Conservation (phyloP, 495 filamentous ascomycete species). For the Podospora bellae-mahoneyi region DNA sequence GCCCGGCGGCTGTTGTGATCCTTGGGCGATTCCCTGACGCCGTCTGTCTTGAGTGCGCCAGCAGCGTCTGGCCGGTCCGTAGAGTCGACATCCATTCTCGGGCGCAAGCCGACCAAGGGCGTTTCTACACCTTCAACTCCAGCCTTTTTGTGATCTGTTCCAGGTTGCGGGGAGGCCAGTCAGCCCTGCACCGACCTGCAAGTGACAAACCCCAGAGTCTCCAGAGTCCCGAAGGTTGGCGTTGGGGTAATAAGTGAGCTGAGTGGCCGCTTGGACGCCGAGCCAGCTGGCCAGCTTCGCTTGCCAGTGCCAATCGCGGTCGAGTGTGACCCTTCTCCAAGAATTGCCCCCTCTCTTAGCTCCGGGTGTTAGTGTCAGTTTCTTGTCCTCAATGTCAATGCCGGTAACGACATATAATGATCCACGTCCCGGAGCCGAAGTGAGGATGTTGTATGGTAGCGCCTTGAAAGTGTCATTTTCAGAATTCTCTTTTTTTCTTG, state of each 20-base stretch:
- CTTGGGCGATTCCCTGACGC: constrained; percentile 22
- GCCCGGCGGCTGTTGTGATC: constrained; percentile 33
- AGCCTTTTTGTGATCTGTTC: constrained; percentile 14
- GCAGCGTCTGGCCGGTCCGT: constrained; percentile 21
- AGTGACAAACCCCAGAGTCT: neutral
- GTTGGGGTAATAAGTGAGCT: constrained; percentile 17
- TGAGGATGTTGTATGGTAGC: neutral
- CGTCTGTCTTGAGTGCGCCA: constrained; percentile 7
- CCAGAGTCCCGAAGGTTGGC: neutral
- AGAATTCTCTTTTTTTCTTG: neutral
- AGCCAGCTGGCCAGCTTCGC: neutral
- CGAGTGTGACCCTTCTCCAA: neutral
- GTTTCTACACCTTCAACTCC: neutral
- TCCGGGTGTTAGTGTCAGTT: neutral
- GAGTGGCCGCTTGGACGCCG: neutral
- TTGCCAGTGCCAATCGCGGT: neutral
- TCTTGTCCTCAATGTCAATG: neutral
- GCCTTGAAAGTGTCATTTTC: neutral
- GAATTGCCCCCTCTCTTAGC: neutral
- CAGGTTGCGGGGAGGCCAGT: constrained; percentile 15
- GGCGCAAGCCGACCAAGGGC: neutral
- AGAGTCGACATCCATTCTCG: constrained; percentile 15
- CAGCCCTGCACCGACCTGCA: constrained; percentile 9
- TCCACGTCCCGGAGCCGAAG: neutral
- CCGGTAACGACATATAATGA: neutral